These are phyloP conservation scores for Penicillium carneum DNA, from an alignment of 2,329 filamentous ascomycete genomes.

Conservation along the genomic window DNA sequence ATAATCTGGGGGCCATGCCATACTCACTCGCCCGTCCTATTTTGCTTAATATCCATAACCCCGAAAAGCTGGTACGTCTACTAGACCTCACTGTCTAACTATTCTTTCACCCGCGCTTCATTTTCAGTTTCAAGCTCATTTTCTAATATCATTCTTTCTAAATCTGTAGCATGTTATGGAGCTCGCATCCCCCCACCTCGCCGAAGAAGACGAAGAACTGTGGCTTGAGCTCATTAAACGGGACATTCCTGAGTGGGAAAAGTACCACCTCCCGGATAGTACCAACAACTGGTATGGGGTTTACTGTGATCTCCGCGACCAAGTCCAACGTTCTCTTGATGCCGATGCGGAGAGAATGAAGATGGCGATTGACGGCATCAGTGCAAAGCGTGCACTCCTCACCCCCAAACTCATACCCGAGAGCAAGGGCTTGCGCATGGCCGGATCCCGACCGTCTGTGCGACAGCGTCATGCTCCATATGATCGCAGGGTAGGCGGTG, in stretches of 20 bases:
- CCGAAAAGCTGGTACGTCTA: constrained; percentile 71
- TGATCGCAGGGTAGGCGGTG: constrained; percentile 46
- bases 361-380: constrained; percentile 64
- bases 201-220: constrained; percentile 71
- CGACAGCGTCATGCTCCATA: constrained; percentile 43
- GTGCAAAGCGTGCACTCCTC: constrained; percentile 65
- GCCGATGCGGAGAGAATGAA: constrained; percentile 66
- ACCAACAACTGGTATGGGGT: constrained; percentile 77
- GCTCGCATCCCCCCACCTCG: constrained; percentile 76
- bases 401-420: constrained; percentile 62
- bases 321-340: constrained; percentile 64
- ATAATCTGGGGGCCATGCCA: constrained; percentile 74
- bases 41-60: constrained; percentile 73
- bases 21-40: constrained; percentile 72
- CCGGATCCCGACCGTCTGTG: constrained; percentile 40
- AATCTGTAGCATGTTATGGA: constrained; percentile 66
- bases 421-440: constrained; percentile 36
- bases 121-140: background rate
- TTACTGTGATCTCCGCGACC: constrained; percentile 72
- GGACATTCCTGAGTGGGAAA: constrained; percentile 74
- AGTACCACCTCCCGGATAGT: constrained; percentile 70
- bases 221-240: constrained; percentile 81
- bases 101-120: background rate
- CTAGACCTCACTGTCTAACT: background rate
- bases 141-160: constrained; percentile 7